phyloP scores from a whole-genome alignment of 495 filamentous ascomycete species.

The Choiromyces venosus region DNA sequence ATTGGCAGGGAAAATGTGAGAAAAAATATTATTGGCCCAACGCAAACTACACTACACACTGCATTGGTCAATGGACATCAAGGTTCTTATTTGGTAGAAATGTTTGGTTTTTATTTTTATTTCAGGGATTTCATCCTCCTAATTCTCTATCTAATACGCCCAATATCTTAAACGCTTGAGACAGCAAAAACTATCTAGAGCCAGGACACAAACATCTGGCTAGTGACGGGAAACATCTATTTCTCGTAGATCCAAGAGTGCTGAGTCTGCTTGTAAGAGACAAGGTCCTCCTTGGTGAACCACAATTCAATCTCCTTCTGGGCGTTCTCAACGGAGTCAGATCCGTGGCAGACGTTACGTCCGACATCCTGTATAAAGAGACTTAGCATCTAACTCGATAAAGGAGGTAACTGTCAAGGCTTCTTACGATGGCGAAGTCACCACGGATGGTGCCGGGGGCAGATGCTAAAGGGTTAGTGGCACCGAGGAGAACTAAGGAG shows the following conservation, averaged over 20 bases:
- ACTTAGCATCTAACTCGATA: constrained; percentile 23
- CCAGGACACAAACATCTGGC: not conserved
- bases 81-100: not conserved
- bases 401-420: not conserved
- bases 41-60: not conserved
- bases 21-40: not conserved
- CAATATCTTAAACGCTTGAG: not conserved
- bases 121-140: not conserved
- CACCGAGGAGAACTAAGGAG: constrained; percentile 72
- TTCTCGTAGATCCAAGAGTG: constrained; percentile 97
- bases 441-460: constrained; percentile 95
- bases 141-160: not conserved
- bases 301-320: constrained; percentile 99
- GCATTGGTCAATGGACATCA: not conserved
- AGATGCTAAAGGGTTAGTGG: constrained; percentile 93
- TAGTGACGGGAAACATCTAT: constrained; percentile 23
- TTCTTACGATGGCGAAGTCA: constrained; percentile 62
- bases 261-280: constrained; percentile 70
- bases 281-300: constrained; percentile 81
- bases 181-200: constrained; percentile 1
- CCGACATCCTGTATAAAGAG: constrained; percentile 63
- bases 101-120: constrained; percentile 16
- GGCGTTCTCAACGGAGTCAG: constrained; percentile 94
- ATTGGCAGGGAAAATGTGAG: not conserved
- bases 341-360: constrained; percentile 99